Evolutionary conservation across 768 basidiomycete species (phyloP).

Genomic region (Boletus subcaerulescens): DNA sequence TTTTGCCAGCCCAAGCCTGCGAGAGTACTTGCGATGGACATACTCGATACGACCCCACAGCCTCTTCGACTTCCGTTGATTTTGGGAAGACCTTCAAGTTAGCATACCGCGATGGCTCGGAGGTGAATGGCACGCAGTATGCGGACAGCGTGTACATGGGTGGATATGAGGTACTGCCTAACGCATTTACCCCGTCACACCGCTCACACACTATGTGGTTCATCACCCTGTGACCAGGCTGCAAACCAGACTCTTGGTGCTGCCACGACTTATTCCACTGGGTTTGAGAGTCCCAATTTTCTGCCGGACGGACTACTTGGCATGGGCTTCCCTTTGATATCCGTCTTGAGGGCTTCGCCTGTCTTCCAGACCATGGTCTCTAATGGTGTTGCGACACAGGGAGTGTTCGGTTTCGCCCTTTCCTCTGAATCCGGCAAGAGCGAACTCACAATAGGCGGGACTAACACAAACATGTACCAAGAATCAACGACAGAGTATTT

Average conservation of each 20-base stretch:
- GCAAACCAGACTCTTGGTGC: conserved; percentile 42
- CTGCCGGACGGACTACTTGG: conserved; percentile 43
- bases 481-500: conserved; percentile 40
- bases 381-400: conserved; percentile 30
- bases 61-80: conserved; percentile 33
- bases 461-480: conserved; percentile 44
- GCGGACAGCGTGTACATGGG: conserved; percentile 43
- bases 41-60: conserved; percentile 25
- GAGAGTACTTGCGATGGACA: conserved; percentile 31
- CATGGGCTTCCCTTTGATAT: conserved; percentile 40
- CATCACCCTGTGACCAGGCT: conserved; percentile 24
- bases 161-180: conserved; percentile 30
- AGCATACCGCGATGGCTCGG: conserved; percentile 38
- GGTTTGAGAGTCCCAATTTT: conserved; percentile 26
- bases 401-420: conserved; percentile 50
- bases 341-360: conserved; percentile 33
- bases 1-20: conserved; percentile 37
- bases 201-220: not conserved
- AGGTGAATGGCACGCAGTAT: conserved; percentile 38
- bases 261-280: conserved; percentile 38
- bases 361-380: conserved; percentile 46
- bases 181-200: conserved; percentile 9
- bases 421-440: conserved; percentile 36
- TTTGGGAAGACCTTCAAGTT: conserved; percentile 29
- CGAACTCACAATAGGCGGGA: conserved; percentile 58